Conservation (phyloP, 2,329 filamentous ascomycete species). For the Colletotrichum sp. region DNA sequence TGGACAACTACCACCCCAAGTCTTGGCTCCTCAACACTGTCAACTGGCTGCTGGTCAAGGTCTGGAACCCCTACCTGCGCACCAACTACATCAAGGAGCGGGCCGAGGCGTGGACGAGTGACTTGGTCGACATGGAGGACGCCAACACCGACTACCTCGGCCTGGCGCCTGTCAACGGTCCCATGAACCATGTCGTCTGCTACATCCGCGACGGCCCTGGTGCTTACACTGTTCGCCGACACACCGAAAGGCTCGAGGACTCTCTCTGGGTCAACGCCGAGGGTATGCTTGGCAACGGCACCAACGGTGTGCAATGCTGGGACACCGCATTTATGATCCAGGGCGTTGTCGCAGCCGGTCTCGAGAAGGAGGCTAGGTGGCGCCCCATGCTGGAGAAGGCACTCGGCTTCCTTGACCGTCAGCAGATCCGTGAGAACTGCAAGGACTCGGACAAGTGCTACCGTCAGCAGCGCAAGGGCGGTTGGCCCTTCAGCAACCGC, state of each 20-base stretch:
- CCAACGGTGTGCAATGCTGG: slow-evolving; percentile 98
- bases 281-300: slow-evolving; percentile 94
- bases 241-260: slow-evolving; percentile 82
- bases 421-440: slow-evolving; percentile 88
- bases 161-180: slow-evolving; percentile 86
- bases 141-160: slow-evolving; percentile 88
- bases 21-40: slow-evolving; percentile 78
- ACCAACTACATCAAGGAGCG: slow-evolving; percentile 66
- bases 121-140: slow-evolving; percentile 89
- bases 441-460: slow-evolving; percentile 81
- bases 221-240: slow-evolving; percentile 72
- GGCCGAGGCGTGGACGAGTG: slow-evolving; percentile 82
- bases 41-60: slow-evolving; percentile 79
- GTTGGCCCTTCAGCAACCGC: slow-evolving; percentile 94
- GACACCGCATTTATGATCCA: slow-evolving; percentile 93
- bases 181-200: slow-evolving; percentile 88
- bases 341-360: slow-evolving; percentile 77
- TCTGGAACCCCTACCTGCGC: slow-evolving; percentile 83
- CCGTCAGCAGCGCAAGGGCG: slow-evolving; percentile 88
- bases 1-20: slow-evolving; percentile 94
- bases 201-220: slow-evolving; percentile 85
- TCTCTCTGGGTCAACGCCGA: slow-evolving; percentile 91
- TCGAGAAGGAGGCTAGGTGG: slow-evolving; percentile 80
- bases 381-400: slow-evolving; percentile 83
- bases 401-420: slow-evolving; percentile 83